Conservation (phyloP, 192 early-diverging fungal species). For the Coemansia sp. region DNA sequence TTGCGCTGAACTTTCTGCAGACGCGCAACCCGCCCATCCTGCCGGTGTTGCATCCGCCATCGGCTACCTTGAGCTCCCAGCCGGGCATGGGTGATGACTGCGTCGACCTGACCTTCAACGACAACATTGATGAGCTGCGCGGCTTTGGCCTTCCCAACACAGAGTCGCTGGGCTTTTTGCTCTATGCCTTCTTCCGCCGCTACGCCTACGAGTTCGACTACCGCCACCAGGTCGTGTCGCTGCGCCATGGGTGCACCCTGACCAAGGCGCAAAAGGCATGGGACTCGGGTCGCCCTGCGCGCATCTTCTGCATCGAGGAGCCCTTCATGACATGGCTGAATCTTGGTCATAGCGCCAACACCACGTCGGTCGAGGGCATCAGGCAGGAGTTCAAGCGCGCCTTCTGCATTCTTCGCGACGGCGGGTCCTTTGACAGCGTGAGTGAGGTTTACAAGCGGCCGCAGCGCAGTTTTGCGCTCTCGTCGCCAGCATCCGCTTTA, state of each 20-base stretch:
- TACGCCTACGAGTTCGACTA: slow-evolving; percentile 87
- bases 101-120: slow-evolving; percentile 75
- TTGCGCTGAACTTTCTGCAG: slow-evolving; percentile 92
- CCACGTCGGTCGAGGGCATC: slow-evolving; percentile 72
- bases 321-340: slow-evolving; percentile 88
- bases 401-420: slow-evolving; percentile 58
- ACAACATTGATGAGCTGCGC: slow-evolving; percentile 63
- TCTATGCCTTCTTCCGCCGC: slow-evolving; percentile 84
- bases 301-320: slow-evolving; percentile 88
- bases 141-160: slow-evolving; percentile 70
- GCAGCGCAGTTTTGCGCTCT: not conserved
- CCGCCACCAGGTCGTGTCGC: slow-evolving; percentile 72
- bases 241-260: slow-evolving; percentile 76
- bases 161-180: slow-evolving; percentile 74
- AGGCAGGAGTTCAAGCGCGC: slow-evolving; percentile 80
- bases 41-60: slow-evolving; percentile 72
- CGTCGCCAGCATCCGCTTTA: not conserved
- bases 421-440: slow-evolving; percentile 43
- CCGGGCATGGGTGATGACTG: slow-evolving; percentile 23
- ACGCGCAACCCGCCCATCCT: slow-evolving; percentile 85
- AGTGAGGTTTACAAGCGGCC: slow-evolving; percentile 49
- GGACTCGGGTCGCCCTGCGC: slow-evolving; percentile 66
- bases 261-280: slow-evolving; percentile 85
- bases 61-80: slow-evolving; percentile 20
- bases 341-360: slow-evolving; percentile 88